Percentiles rank a stretch among this genome's conserved stretches.
These are phyloP conservation scores for Pestalotiopsis sp. DNA, from an alignment of 2,329 filamentous ascomycete species.

Conservation along the genomic window DNA sequence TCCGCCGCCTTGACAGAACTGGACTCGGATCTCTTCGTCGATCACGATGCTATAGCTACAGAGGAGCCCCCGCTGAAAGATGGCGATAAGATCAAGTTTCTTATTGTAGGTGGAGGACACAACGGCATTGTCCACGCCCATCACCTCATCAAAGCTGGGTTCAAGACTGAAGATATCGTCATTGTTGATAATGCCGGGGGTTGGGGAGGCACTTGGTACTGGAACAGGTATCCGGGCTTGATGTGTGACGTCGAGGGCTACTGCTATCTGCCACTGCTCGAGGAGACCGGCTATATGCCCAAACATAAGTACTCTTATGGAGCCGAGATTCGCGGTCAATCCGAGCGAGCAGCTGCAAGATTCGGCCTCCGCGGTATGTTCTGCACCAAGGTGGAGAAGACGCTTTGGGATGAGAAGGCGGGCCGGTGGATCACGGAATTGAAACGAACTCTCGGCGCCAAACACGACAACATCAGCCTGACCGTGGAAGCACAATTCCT, in stretches of 20 bases:
- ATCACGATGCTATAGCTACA: not conserved
- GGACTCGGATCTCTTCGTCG: not conserved
- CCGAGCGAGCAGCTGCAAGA: conserved; percentile 36
- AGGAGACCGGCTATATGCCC: conserved; percentile 49
- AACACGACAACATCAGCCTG: not conserved
- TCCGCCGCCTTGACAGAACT: not conserved
- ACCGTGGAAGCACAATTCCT: not conserved
- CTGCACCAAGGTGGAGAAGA: conserved; percentile 34
- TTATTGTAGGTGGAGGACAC: conserved; percentile 44
- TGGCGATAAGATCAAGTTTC: conserved; percentile 11
- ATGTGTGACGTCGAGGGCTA: conserved; percentile 49
- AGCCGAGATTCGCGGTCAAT: conserved; percentile 39
- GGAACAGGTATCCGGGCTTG: conserved; percentile 47
- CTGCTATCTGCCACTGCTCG: conserved; percentile 45
- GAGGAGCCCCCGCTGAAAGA: not conserved
- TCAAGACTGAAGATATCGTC: conserved; percentile 33
- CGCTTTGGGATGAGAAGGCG: conserved; percentile 37
- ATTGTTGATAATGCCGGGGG: conserved; percentile 46
- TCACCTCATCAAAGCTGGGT: conserved; percentile 36
- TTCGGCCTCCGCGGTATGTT: conserved; percentile 40
- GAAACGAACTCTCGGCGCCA: not conserved
- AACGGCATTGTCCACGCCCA: conserved; percentile 42
- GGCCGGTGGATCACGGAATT: not conserved
- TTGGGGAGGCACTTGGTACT: conserved; percentile 50
- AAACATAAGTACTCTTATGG: conserved; percentile 41